Conservation (phyloP, 768 basidiomycete species). For the Leucocoprinus sp. region DNA sequence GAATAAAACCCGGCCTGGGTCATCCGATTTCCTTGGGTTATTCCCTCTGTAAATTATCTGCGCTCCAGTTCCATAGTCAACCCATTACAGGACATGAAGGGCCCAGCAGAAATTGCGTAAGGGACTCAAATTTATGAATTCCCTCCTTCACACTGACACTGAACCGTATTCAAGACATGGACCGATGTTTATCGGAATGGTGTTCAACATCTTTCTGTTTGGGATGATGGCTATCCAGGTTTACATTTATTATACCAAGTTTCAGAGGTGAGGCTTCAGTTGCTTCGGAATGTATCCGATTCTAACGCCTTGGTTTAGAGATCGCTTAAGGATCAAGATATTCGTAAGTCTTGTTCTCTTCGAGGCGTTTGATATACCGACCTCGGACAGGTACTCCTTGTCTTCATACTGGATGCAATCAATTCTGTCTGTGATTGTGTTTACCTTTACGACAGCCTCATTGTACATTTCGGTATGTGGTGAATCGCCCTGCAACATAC, state of each 20-base stretch:
- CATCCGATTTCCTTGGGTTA: not conserved
- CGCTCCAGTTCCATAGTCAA: no score
- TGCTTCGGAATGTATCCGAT: not conserved
- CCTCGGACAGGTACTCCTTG: conserved; percentile 28
- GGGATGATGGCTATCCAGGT: conserved; percentile 44
- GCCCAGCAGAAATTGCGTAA: conserved; percentile 28
- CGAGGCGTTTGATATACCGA: not conserved
- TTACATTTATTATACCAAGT: conserved; percentile 37
- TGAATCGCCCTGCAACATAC: no score
- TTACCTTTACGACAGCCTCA: conserved; percentile 40
- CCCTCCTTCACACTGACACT: not conserved
- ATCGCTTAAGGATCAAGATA: conserved; percentile 36
- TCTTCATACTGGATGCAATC: conserved; percentile 41
- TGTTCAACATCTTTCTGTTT: conserved; percentile 38
- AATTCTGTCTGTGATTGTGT: conserved; percentile 36
- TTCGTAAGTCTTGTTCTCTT: conserved; percentile 26
- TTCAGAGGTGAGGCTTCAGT: conserved; percentile 19
- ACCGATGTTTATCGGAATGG: conserved; percentile 43
- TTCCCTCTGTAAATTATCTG: not conserved
- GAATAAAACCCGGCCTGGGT: not conserved
- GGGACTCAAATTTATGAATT: conserved; percentile 10
- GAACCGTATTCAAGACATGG: conserved; percentile 32
- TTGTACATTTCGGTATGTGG: conserved; percentile 37
- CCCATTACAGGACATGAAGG: conserved; percentile 13
- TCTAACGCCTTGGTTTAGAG: conserved; percentile 22